A percentile compares a stretch with the other conserved stretches of the same genome.
Evolutionary conservation across 306 rosid genomes (phyloP).

Genomic region (Vigna radiata): DNA sequence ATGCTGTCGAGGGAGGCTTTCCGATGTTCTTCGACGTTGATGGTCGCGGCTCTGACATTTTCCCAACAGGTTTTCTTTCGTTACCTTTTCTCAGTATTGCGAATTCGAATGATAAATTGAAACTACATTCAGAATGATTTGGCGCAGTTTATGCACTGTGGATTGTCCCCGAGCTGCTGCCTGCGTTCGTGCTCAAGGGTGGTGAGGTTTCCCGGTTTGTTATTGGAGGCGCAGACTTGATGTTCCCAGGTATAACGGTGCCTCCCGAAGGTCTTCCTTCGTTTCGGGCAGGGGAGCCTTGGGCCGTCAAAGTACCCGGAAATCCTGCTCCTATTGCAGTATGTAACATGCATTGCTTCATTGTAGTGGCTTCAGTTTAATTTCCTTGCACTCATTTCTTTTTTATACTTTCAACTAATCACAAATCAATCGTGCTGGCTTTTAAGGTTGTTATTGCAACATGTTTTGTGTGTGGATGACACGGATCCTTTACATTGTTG

Average conservation of each 20-base stretch:
- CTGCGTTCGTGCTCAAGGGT: conserved; percentile 81
- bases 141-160: conserved; percentile 87
- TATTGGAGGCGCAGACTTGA: conserved; percentile 95
- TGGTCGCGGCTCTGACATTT: conserved; percentile 83
- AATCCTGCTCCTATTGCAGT: conserved; percentile 96
- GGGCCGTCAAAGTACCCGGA: conserved; percentile 97
- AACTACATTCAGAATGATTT: neutral
- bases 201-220: conserved; percentile 88
- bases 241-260: conserved; percentile 92
- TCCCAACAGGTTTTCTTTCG: conserved; percentile 70
- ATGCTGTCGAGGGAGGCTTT: conserved; percentile 75
- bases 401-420: neutral
- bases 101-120: neutral
- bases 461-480: neutral
- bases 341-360: neutral
- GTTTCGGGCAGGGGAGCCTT: conserved; percentile 70
- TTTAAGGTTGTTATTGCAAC: no score
- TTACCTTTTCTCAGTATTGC: neutral
- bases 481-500: neutral
- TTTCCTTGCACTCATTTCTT: neutral
- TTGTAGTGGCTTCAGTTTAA: neutral
- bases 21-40: conserved; percentile 85
- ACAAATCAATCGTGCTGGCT: neutral
- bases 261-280: conserved; percentile 87
- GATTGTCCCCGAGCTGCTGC: conserved; percentile 84